Evolutionary conservation across 108 stramenopile species (phyloP), one percentile per base, ranked within the genome.

Genomic region (Nitzschia inconspicua): DNA sequence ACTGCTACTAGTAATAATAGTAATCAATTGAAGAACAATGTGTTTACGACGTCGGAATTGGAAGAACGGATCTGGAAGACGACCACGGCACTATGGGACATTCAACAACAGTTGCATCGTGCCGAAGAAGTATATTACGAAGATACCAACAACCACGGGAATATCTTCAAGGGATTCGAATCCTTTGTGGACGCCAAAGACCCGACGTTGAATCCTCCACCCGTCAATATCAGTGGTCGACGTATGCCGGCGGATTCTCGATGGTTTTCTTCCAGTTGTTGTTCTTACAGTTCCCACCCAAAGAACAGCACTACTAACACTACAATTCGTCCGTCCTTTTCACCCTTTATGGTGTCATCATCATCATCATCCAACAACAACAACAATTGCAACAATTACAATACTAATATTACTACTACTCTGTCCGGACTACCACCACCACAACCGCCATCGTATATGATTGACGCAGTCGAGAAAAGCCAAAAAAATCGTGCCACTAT

Each of bases 81-180:
- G 36, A 73, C 79, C 43, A 59, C 55, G 4, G 73, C 76, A 2
- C 48, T 84, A 14, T 57, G 68, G 20, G 79, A 82, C 18, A 72
- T 90, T 39, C 88, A 90, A 59, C 75, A 73, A 36, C 88, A 90
- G 44, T 36, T 90, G 8, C 40, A 77, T 31, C 78, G 83, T 19
- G 85, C 85, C 30, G 88, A 90, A 68, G 88, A 86, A 78, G 60
- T 55, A 6, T 90, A 90, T 70, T 76, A 70, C 43, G 84, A 86
- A 72, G 88, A 90, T 31, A 83, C 84, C 7, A 41, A 67, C 19
- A 66, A 50, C 8, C 78, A 78, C 41, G 84, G 84, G 8, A 89
- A 85, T 44, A 28, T 90, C 9, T 80, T 63, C 46, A 36, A 60
- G 34, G 88, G 88, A 39, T 90, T 75, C 75, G 88, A 90, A 48